A percentile compares a stretch with the other conserved stretches of the same genome.
phyloP scores from a whole-genome alignment of 2,329 filamentous ascomycete genomes.

The Colletotrichum brevisporum region DNA sequence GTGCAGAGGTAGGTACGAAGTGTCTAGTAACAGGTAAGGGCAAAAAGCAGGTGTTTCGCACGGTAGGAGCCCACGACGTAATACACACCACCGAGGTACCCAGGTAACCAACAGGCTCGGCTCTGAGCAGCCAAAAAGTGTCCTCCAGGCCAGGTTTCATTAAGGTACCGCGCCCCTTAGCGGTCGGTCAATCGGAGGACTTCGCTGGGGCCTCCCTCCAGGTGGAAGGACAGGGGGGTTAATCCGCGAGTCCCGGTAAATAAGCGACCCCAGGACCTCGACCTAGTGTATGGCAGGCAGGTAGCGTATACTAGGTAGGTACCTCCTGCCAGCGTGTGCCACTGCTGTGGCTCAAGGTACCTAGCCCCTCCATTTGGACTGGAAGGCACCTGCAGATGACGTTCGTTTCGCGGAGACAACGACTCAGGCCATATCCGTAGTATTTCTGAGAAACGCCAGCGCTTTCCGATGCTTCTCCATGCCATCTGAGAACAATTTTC shows the following conservation, averaged over 20 bases:
- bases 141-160: constrained; percentile 41
- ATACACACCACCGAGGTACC: constrained; percentile 25
- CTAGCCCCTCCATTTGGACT: constrained; percentile 6
- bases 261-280: constrained; percentile 24
- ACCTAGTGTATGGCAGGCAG: too few species aligned
- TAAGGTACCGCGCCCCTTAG: constrained; percentile 30
- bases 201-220: constrained; percentile 27
- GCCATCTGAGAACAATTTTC: constrained; percentile 34
- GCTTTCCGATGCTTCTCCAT: constrained; percentile 8
- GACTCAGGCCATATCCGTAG: constrained; percentile 21
- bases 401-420: constrained; percentile 30
- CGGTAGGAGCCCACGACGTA: constrained; percentile 40
- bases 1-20: neutral
- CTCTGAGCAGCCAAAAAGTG: constrained; percentile 13
- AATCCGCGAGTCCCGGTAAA: constrained; percentile 34
- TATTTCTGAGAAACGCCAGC: constrained; percentile 18
- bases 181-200: constrained; percentile 36
- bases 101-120: constrained; percentile 8
- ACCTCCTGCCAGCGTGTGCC: constrained; percentile 16
- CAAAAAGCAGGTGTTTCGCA: constrained; percentile 41
- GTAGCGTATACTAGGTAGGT: neutral
- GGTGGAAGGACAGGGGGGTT: constrained; percentile 23
- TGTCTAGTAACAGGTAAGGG: constrained; percentile 19
- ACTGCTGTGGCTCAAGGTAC: constrained; percentile 1
- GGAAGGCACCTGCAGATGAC: constrained; percentile 40